A percentile compares a stretch with the other conserved stretches of the same genome.
Conservation (phyloP, 306 rosid species). For the Hylodesmum podocarpum region DNA sequence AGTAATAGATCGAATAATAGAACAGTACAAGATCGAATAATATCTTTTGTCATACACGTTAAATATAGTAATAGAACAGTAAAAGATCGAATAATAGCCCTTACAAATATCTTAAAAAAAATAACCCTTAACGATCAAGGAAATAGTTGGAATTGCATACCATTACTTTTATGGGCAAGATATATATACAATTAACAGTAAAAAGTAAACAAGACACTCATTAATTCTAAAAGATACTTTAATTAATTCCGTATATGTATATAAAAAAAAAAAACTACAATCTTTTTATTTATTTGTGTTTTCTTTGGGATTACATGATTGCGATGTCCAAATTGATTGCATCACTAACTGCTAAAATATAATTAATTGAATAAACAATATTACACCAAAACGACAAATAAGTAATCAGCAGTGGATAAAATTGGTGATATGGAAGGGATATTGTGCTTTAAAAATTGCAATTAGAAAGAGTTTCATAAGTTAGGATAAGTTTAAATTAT, state of each 20-base stretch:
- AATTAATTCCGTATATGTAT: background rate
- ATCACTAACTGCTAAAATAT: background rate
- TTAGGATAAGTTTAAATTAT: conserved; percentile 43
- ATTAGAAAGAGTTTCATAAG: background rate
- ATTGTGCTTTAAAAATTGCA: background rate
- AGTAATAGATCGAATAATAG: no score
- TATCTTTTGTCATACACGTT: no score
- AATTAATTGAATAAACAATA: background rate
- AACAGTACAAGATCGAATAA: no score
- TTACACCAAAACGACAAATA: background rate
- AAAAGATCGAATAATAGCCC: no score
- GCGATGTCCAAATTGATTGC: background rate
- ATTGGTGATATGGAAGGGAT: background rate
- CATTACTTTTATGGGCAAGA: no score
- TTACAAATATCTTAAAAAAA: no score
- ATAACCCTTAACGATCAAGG: no score
- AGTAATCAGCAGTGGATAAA: background rate
- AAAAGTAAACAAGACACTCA: background rate
- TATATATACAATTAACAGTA: no score
- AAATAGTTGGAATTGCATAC: no score
- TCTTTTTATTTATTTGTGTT: background rate
- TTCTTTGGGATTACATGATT: background rate
- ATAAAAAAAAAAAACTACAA: background rate
- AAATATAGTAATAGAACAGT: no score
- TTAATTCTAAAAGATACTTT: background rate